Conservation (phyloP, 2,329 filamentous ascomycete genomes). For the Chrysoporthe puriensis region DNA sequence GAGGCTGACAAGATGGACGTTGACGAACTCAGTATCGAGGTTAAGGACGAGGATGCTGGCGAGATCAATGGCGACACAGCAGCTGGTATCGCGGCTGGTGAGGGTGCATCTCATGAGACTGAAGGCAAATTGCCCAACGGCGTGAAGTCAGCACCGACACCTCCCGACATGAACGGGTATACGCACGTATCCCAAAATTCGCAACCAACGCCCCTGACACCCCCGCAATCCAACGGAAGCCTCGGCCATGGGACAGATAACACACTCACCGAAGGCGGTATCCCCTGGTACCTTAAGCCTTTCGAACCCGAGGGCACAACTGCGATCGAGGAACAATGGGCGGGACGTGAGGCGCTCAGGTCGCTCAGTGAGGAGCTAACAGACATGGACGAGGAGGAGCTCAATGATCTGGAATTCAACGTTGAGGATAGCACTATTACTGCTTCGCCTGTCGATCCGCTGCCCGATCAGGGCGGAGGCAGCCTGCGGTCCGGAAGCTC, state of each 20-base stretch:
- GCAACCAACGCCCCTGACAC: slow-evolving; percentile 61
- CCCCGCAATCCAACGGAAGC: slow-evolving; percentile 67
- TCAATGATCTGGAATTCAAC: slow-evolving; percentile 68
- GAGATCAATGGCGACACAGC: slow-evolving; percentile 37
- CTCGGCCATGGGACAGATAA: slow-evolving; percentile 53
- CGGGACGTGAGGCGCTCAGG: slow-evolving; percentile 67
- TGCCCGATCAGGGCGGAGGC: slow-evolving; percentile 10
- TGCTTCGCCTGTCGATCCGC: slow-evolving; percentile 38
- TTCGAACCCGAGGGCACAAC: slow-evolving; percentile 83
- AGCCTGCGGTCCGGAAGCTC: slow-evolving; percentile 12
- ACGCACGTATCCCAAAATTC: slow-evolving; percentile 38
- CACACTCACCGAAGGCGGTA: slow-evolving; percentile 71
- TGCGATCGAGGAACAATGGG: slow-evolving; percentile 74
- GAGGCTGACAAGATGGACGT: slow-evolving; percentile 36
- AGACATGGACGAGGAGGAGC: slow-evolving; percentile 88
- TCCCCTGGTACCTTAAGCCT: slow-evolving; percentile 84
- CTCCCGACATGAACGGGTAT: slow-evolving; percentile 54
- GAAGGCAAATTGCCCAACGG: slow-evolving; percentile 37
- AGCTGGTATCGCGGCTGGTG: slow-evolving; percentile 36
- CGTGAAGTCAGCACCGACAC: slow-evolving; percentile 44
- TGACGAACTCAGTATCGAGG: slow-evolving; percentile 35
- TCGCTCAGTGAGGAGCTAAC: slow-evolving; percentile 84
- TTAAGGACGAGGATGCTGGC: slow-evolving; percentile 38
- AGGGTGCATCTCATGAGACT: slow-evolving; percentile 33
- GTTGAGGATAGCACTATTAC: slow-evolving; percentile 54